Evolutionary conservation across 2,329 filamentous ascomycete genomes (phyloP), one percentile per base, ranked within the genome.

Genomic region (Paraphaeosphaeria sporulosa): DNA sequence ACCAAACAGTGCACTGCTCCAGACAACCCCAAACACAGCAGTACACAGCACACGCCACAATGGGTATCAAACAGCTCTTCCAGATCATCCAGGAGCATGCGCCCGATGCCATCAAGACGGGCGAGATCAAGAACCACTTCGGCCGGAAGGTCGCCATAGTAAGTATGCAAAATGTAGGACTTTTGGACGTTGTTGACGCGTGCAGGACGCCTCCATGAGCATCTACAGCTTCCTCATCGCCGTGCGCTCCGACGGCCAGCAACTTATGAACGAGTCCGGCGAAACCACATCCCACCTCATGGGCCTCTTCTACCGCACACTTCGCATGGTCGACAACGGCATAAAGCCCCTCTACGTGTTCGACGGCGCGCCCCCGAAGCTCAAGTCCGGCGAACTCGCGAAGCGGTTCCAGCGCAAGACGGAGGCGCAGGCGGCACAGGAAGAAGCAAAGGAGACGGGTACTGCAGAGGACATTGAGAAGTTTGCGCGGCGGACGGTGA

Each of bases 341-440:
- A 98, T 99, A 83, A 99, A 99, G 78, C 95, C 95, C 1, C 87
- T 99, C 68, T 99, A 97, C 79, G 94, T 99, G 59, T 99, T 99
- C 77, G 95, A 99, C 71, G 95, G 95, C 60, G 93, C 94, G 10
- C 95, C 95, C 19, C 95, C 95, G 0, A 98, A 97, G 78, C 89
- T 99, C 76, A 99, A 99, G 82, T 97, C 93, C 0, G 95, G 95
- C 64, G 95, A 99, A 81, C 85, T 99, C 58, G 95, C 95, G 48
- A 97, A 97, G 81, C 93, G 95, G 64, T 96, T 96, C 77, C 92
- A 96, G 79, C 91, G 95, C 71, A 99, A 98, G 81, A 89, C 92
- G 55, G 94, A 97, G 78, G 95, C 95, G 9, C 91, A 88, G 53
- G 94, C 97, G 71, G 90, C 89, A 8, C 88, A 96, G 23, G 94